These are phyloP conservation scores for Leccinum laetum DNA, from an alignment of 1,284 basidiomycete genomes.

Conservation along the genomic window DNA sequence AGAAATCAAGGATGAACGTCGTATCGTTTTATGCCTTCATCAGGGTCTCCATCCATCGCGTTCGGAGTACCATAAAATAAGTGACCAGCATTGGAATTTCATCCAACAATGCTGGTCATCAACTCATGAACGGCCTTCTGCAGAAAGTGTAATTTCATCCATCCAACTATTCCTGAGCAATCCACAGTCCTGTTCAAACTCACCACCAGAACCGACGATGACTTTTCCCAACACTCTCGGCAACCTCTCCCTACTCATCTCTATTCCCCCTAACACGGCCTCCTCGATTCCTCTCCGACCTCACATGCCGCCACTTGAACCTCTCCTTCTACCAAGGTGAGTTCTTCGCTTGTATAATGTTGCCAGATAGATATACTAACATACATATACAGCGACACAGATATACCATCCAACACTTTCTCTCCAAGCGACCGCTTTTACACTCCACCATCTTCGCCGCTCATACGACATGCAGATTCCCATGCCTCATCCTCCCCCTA, in stretches of 20 bases:
- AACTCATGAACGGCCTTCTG: neutral
- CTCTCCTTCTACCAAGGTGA: neutral
- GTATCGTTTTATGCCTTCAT: neutral
- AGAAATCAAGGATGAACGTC: neutral
- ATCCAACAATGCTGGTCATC: neutral
- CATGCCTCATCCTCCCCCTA: too few species aligned
- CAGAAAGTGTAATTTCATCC: neutral
- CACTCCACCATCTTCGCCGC: too few species aligned
- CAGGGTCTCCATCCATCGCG: neutral
- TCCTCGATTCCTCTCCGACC: neutral
- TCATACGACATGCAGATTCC: too few species aligned
- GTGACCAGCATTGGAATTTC: neutral
- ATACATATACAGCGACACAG: too few species aligned
- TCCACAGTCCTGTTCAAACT: neutral
- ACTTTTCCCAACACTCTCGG: constrained; percentile 37
- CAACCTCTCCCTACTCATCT: neutral
- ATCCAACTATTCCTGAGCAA: neutral
- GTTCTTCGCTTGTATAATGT: neutral
- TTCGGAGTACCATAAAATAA: neutral
- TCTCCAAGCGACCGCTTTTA: too few species aligned
- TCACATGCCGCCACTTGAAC: neutral
- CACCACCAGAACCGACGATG: neutral
- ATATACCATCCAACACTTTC: too few species aligned
- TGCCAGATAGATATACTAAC: too few species aligned
- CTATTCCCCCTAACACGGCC: too few species aligned